Evolutionary conservation across 140 eudicot genomes (phyloP), one percentile per base, ranked within the genome.

Genomic region (Anethum foeniculum): DNA sequence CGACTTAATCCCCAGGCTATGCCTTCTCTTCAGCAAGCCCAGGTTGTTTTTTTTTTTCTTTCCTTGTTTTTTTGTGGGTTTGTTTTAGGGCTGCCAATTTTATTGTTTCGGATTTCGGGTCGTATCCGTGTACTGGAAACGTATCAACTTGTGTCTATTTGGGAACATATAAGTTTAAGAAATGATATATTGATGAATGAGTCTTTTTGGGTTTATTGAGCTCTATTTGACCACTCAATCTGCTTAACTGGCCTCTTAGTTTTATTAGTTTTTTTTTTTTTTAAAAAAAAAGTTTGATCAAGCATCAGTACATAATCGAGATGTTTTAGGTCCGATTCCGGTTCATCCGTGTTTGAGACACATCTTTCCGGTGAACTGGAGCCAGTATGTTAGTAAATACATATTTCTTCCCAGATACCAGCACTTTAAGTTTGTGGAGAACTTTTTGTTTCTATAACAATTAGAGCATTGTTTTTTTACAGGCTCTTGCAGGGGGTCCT

Each of bases 401-500:
- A 64, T 64, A 25, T 10, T 64, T 65, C 14, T 13, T 4, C 73
- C 41, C 15, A 62, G 7, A 65, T 65, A 65, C 30, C 8, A 58
- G 30, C 30, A 58, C 67, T 27, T 30, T 27, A 38, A 27, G 39
- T 30, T 65, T 23, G 67, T 58, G 30, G 39, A 28, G 21, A 25
- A 65, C 7, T 65, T 65, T 65, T 7, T 65, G 72, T 14, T 28
- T 65, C 39, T 65, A 19, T 65, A 65, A 65, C 73, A 65, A 30
- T 27, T 3, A 6, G 12, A 41, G 77, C 64, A 27, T 11, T 46
- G 64, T 79, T 71, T 15, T 58, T 4, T 83, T 82, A 79, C 93
- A 93, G 98, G 98, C 97, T 86, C 92, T 93, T 87, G 82, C 97
- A 46, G 97, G 96, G 65, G 98, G 98, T 47, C 98, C 98, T 21